These are phyloP conservation scores for Trichoderma pleuroti DNA, from an alignment of 2,329 filamentous ascomycete genomes.

Conservation along the genomic window DNA sequence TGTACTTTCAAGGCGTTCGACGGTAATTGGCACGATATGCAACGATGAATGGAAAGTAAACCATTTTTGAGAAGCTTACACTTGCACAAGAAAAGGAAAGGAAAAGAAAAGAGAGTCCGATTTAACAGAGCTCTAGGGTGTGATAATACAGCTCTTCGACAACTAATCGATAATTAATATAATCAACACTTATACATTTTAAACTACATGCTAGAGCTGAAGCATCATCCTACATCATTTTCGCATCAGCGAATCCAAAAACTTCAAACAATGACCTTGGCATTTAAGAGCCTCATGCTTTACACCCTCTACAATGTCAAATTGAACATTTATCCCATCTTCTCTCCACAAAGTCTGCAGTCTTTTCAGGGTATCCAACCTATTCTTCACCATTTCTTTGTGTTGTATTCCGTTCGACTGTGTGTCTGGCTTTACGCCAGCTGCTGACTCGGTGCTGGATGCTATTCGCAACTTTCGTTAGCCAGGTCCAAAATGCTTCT, in stretches of 20 bases:
- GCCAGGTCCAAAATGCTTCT: neutral
- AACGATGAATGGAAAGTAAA: neutral
- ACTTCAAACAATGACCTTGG: neutral
- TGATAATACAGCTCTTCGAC: neutral
- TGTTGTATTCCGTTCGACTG: neutral
- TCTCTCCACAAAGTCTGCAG: neutral
- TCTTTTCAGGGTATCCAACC: neutral
- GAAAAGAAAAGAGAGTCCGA: neutral
- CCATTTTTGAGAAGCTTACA: neutral
- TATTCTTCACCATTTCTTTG: neutral
- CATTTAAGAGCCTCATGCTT: neutral
- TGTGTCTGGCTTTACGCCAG: neutral
- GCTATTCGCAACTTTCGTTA: neutral
- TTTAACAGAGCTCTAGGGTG: neutral
- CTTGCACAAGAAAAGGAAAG: no score
- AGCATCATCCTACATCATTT: neutral
- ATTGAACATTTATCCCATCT: neutral
- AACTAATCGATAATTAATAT: neutral
- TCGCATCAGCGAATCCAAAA: neutral
- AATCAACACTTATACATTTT: neutral
- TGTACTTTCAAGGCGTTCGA: neutral
- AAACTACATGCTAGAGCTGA: neutral
- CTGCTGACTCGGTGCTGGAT: accelerated
- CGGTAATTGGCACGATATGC: neutral
- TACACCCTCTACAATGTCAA: neutral